Evolutionary conservation across 73 alveolate species (phyloP), one percentile per base, ranked within the genome.

Genomic region (Paramecium tetraurelia): DNA sequence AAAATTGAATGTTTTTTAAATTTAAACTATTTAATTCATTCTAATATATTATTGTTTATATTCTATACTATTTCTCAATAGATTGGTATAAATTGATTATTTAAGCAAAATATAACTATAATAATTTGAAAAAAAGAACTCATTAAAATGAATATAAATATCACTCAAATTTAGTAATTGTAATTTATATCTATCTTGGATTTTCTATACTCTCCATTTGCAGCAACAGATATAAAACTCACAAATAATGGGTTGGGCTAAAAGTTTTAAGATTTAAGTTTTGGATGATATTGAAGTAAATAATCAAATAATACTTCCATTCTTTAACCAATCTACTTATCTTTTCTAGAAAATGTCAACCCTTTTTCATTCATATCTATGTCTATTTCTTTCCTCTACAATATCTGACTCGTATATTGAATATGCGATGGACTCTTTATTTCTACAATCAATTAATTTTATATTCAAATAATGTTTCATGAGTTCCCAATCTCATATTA

Each of bases 301-400:
- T 35, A 16, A 11, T 86, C 4, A 50, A 59, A 89, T 46, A 80
- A 58, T 35, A 95, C 93, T 44, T 93, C 95, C 94, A 89, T 89
- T 93, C 97, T 46, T 43, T 87, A 89, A 16, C 89, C 89, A 12
- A 50, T 63, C 29, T 53, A 44, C 24, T 53, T 86, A 83, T 95
- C 96, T 80, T 50, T 86, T 80, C 96, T 96, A 2, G 95, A 18
- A 41, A 95, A 95, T 35, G 24, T 88, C 0, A 95, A 71, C 8
- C 97, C 97, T n/a, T 87, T 53, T 18, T 93, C 92, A 59, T 89
- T 95, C 97, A 84, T 93, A 95, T 89, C 97, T 70, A 85, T 95
- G 95, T 89, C 96, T 88, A 46, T 95, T 95, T 88, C 97, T 95
- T 76, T 95, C 97, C 11, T 16, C 86, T 43, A 89, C 93, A 38